Evolutionary conservation across 2,329 filamentous ascomycete genomes (phyloP), one percentile per base, ranked within the genome.

Genomic region (Cercospora zeae-maydis): DNA sequence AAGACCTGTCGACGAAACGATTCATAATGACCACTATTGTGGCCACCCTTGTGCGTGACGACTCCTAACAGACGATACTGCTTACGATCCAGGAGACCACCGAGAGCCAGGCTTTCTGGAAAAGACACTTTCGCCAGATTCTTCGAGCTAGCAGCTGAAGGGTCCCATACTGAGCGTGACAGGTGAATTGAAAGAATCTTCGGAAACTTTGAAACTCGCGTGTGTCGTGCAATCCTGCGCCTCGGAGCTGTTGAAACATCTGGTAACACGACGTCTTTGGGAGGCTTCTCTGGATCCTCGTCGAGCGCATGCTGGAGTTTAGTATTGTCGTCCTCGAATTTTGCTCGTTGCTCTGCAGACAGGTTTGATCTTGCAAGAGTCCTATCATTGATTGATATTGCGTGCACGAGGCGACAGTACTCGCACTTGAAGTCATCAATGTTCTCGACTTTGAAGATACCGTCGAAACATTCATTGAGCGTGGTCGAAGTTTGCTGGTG

Each of bases 341-440:
- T 52, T 1, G 59, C 55, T 13, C 69, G 68, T 4, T 74, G 84
- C 19, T 75, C 75, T 4, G 84, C 81, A 0, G 85, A 84, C 2
- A 72, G 61, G 21, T 75, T 81, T 3, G 84, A 81, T 60, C 79
- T 83, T 34, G 79, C 76, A 34, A 88, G 74, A 66, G 92, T 86
- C 6, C 81, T 78, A 65, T 85, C 80, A 66, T 91, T 84, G 56
- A 83, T 77, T 31, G 86, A 81, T 58, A 91, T 79, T 3, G 92
- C 92, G 75, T 96, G 90, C 47, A 91, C 78, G n/a, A 99, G 82
- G 21, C 92, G 87, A 74, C 95, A 99, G 77, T 88, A 90, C 71
- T 97, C 95, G 78, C 95, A 99, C 70, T 91, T 93, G 81, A 96
- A 99, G 75, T 96, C 95, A 66, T 98, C 93, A 68, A 99, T 97